Percentiles rank a stretch among this genome's conserved stretches.
phyloP scores from a whole-genome alignment of 2,329 filamentous ascomycete species.

The Fusarium illudens region DNA sequence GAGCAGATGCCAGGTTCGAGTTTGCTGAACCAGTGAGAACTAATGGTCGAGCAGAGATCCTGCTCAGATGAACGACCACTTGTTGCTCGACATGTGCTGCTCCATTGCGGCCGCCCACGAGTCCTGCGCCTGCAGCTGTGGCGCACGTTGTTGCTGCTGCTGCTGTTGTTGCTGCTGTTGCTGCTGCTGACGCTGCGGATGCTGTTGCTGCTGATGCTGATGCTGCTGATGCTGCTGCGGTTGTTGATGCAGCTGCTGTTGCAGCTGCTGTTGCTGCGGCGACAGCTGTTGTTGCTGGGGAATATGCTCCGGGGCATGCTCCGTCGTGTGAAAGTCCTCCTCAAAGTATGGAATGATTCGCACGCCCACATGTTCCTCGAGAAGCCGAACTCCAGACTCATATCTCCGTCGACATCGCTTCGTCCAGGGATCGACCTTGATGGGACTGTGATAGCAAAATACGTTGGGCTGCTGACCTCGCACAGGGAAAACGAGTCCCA shows the following conservation, averaged over 20 bases:
- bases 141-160: constrained; percentile 24
- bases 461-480: constrained; percentile 50
- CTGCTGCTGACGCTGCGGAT: constrained; percentile 11
- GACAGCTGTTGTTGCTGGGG: constrained; percentile 24
- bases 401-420: constrained; percentile 55
- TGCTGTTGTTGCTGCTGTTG: constrained; percentile 18
- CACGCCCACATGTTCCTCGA: constrained; percentile 51
- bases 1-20: constrained; percentile 7
- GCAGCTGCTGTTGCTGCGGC: constrained; percentile 23
- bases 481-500: constrained; percentile 48
- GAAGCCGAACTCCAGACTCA: constrained; percentile 48
- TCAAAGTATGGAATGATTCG: constrained; percentile 54
- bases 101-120: constrained; percentile 50
- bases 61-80: constrained; percentile 48
- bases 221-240: background rate
- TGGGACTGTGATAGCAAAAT: constrained; percentile 55
- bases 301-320: constrained; percentile 48
- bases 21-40: background rate
- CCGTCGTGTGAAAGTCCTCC: constrained; percentile 53
- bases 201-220: no score
- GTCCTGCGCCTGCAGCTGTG: constrained; percentile 42
- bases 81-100: constrained; percentile 38
- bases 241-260: constrained; percentile 3
- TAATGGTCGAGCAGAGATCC: constrained; percentile 26
- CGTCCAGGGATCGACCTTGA: constrained; percentile 56